phyloP scores from a whole-genome alignment of 345 rosid genomes.

The Brassica incana region DNA sequence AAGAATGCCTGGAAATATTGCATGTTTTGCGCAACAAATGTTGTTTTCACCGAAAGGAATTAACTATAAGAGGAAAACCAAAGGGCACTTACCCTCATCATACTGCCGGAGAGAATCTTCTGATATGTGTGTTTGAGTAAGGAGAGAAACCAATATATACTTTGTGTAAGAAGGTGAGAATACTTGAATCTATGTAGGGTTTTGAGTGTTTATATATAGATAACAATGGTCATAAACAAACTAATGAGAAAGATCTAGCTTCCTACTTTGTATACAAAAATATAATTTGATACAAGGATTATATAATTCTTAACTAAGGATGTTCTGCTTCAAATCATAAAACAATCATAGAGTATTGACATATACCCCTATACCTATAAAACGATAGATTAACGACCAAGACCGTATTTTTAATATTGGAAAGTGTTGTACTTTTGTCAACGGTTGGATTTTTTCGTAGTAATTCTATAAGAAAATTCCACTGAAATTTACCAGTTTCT shows the following conservation, averaged over 20 bases:
- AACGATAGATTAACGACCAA: not conserved
- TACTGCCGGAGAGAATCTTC: not conserved
- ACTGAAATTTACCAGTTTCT: not conserved
- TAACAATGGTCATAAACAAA: not conserved
- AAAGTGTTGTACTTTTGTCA: not conserved
- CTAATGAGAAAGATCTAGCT: not conserved
- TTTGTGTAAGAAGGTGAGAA: not conserved
- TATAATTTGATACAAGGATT: not conserved
- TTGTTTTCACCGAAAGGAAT: not conserved
- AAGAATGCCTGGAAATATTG: not conserved
- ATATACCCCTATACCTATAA: not conserved
- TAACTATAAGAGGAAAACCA: not conserved
- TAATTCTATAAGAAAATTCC: not conserved
- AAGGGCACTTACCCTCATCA: constrained; percentile 4
- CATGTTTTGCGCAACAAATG: constrained; percentile 1
- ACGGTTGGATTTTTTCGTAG: not conserved
- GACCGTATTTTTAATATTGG: not conserved
- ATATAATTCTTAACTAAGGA: not conserved
- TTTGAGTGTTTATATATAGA: not conserved
- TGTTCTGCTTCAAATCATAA: not conserved
- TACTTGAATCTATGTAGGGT: not conserved
- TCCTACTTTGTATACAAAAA: not conserved
- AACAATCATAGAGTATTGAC: not conserved
- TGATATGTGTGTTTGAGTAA: not conserved
- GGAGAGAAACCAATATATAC: not conserved